These are phyloP conservation scores for Phoma sp. DNA, from an alignment of 2,329 filamentous ascomycete species.

Conservation along the genomic window DNA sequence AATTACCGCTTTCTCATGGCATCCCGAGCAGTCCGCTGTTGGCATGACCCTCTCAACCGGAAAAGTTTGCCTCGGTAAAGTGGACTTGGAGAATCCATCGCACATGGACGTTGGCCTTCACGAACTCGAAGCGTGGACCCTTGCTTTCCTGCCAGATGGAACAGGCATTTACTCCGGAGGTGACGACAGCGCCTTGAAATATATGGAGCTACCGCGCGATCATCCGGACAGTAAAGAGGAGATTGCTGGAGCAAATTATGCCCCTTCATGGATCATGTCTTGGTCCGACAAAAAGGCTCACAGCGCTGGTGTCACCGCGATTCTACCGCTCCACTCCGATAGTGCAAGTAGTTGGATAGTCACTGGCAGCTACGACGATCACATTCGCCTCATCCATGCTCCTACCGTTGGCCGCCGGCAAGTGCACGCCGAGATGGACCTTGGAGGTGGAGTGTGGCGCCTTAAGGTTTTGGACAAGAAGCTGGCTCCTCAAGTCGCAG, in stretches of 20 bases:
- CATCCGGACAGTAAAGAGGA: constrained; percentile 7
- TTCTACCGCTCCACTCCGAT: constrained; percentile 70
- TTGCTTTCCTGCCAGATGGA: constrained; percentile 61
- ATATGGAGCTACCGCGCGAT: constrained; percentile 25
- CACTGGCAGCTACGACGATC: constrained; percentile 93
- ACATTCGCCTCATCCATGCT: constrained; percentile 70
- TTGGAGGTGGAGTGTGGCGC: constrained; percentile 88
- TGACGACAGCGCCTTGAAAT: constrained; percentile 73
- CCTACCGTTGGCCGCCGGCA: constrained; percentile 51
- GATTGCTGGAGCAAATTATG: constrained; percentile 8
- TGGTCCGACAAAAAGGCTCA: constrained; percentile 68
- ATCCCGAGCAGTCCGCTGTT: constrained; percentile 65
- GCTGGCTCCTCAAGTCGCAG: constrained; percentile 17
- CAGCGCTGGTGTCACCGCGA: constrained; percentile 85
- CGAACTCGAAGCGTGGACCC: constrained; percentile 76
- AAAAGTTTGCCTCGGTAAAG: constrained; percentile 55
- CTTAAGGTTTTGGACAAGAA: constrained; percentile 66
- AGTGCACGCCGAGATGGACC: constrained; percentile 68
- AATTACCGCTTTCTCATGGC: constrained; percentile 77
- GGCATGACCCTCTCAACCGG: constrained; percentile 77
- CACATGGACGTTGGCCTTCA: constrained; percentile 48
- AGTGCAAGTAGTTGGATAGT: constrained; percentile 65
- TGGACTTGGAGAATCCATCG: constrained; percentile 22
- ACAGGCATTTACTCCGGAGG: constrained; percentile 72
- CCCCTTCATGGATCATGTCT: constrained; percentile 24